Evolutionary conservation across 371 early-diverging fungal genomes (phyloP).

Genomic region (Apophysomyces trapeziformis): DNA sequence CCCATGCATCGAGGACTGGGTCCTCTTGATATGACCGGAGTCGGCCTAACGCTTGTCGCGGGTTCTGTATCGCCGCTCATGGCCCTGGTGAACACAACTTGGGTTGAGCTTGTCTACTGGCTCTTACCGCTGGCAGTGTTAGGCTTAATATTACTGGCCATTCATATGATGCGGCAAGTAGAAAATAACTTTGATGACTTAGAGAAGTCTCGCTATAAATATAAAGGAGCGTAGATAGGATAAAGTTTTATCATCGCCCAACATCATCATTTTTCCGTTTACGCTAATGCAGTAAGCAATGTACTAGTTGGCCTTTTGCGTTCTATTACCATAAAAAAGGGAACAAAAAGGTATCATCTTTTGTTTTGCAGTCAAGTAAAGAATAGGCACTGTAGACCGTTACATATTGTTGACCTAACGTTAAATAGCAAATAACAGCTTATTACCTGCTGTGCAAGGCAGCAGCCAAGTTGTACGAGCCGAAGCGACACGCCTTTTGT

Average conservation of each 20-base stretch:
- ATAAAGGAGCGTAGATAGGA: conserved; percentile 37
- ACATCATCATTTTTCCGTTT: too few relatives aligned
- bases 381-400: too few relatives aligned
- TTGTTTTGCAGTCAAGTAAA: too few relatives aligned
- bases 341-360: too few relatives aligned
- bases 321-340: too few relatives aligned
- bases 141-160: conserved; percentile 23
- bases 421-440: too few relatives aligned
- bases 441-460: too few relatives aligned
- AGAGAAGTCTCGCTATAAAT: conserved; percentile 42
- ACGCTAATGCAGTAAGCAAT: too few relatives aligned
- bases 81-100: conserved; percentile 19
- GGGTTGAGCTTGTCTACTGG: conserved; percentile 38
- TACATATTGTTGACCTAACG: too few relatives aligned
- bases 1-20: conserved; percentile 11
- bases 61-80: conserved; percentile 23
- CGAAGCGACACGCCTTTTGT: too few relatives aligned
- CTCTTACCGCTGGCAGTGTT: conserved; percentile 28
- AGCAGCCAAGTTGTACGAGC: too few relatives aligned
- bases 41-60: conserved; percentile 2
- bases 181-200: conserved; percentile 36
- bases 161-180: conserved; percentile 40
- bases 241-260: background rate
- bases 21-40: conserved; percentile 2
- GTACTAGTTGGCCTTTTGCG: too few relatives aligned